phyloP scores from a whole-genome alignment of 2,329 filamentous ascomycete species.

The Colletotrichum tabaci region DNA sequence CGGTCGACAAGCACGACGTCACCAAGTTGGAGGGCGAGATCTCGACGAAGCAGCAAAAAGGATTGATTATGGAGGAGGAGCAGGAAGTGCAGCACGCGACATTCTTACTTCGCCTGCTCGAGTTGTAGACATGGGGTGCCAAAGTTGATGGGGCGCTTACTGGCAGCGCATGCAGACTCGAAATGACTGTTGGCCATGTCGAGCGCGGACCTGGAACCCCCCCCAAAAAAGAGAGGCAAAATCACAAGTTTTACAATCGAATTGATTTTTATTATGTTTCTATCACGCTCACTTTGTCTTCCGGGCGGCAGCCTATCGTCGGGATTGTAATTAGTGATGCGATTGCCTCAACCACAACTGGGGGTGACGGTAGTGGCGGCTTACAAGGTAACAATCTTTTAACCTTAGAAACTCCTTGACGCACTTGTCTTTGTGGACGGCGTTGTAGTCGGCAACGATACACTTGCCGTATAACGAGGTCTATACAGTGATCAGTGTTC shows the following conservation, averaged over 20 bases:
- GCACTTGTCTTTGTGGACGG: constrained; percentile 93
- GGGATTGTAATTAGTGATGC: constrained; percentile 4
- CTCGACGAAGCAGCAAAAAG: constrained; percentile 33
- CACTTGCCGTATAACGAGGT: constrained; percentile 91
- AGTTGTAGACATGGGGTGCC: constrained; percentile 63
- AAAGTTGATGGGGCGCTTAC: background rate
- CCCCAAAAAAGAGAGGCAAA: background rate
- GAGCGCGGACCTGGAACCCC: background rate
- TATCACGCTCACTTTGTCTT: constrained; percentile 19
- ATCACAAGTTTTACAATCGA: background rate
- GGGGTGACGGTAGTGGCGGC: constrained; percentile 45
- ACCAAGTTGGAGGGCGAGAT: constrained; percentile 45
- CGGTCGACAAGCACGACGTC: constrained; percentile 68
- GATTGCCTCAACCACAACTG: background rate
- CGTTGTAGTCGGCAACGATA: constrained; percentile 90
- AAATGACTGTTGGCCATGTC: background rate
- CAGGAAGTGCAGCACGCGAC: constrained; percentile 89
- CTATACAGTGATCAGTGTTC: constrained; percentile 60
- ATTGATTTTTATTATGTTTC: background rate
- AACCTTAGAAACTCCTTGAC: constrained; percentile 85
- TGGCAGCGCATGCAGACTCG: background rate
- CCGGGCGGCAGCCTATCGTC: constrained; percentile 37
- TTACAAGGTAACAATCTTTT: constrained; percentile 90
- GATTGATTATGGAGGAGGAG: constrained; percentile 83
- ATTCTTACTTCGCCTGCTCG: constrained; percentile 82